Evolutionary conservation across 371 early-diverging fungal species (phyloP), one percentile per base, ranked within the genome.

Genomic region (Mucor velutinosus): DNA sequence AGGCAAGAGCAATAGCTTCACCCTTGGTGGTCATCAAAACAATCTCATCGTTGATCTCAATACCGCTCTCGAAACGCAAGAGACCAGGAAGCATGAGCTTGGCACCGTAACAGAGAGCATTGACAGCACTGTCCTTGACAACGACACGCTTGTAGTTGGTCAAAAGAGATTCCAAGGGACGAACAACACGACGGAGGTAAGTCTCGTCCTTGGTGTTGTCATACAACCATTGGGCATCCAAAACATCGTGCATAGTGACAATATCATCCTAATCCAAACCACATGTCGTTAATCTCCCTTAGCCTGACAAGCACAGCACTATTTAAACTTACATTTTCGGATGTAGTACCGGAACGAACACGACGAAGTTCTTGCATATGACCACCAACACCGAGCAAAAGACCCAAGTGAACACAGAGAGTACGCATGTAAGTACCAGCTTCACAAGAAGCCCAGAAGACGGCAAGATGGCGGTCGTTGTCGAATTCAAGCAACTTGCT

Each of bases 361-460:
- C 99, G 93, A 75, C 99, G 93, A 63, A 99, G 93, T 81, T 99
- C 99, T 86, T 97, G 97, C 99, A 99, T 99, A 80, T 96, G 98
- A n/a, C 98, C 99, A 74, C 97, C 97, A 65, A 94, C 95, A 62
- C 97, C 97, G 45, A 99, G 87, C 69, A 98, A 79, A 25, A 99
- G 87, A 74, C 99, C 99, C 77, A 99, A 84, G 82, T 99, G 99
- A 32, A 97, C 98, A 83, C 99, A 99, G 55, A 99, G 87, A 12
- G 99, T 99, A 87, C 99, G 93, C 80, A 99, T 98, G 82, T 99
- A 99, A 19, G 99, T 99, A 69, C 99, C 99, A 64, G 99, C 99
- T 87, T 99, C 99, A 82, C 99, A 99, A 67, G 89, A 89, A 30
- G 96, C 99, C 94, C 96, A 96, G 87, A 99, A 99, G 39, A 99